Evolutionary conservation across 2,329 filamentous ascomycete species (phyloP), one percentile per base, ranked within the genome.

Genomic region (Alternaria burnsii): DNA sequence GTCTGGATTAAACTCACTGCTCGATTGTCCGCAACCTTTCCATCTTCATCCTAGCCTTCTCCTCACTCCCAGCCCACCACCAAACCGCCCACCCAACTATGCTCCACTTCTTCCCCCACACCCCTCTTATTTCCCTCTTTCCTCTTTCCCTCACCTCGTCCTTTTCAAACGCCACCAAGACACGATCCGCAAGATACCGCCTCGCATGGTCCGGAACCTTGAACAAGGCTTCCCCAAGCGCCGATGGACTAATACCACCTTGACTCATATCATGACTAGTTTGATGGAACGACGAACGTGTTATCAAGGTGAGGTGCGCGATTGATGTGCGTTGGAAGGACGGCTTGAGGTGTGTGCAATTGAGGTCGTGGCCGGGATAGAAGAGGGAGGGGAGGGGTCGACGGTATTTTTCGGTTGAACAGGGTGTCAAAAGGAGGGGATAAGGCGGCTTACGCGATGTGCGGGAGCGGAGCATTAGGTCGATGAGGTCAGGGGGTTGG

Each of bases 11-110:
- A 14, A 14, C 6, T 16, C 32, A 16, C 6, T 30, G 28, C 32
- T 36, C 14, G 12, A 6, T 36, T 11, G 12, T 24, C 43, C 60
- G 66, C 69, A 69, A 69, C 47, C 70, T 68, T 52, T 68, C 60
- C 56, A 72, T 65, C 54, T 67, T 69, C 20, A 59, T 61, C 24
- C 62, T 63, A 16, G 67, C 70, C 50, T 73, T 71, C 7, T 70
- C 69, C 28, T 70, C 69, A 30, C 66, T 64, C 8, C 64, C 63
- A 10, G 69, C 70, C 71, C 70, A 74, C 70, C 69, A 72, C 71
- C 65, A 74, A 12, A 73, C 52, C 43, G 32, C 54, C 71, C 69
- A 72, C 57, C 63, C 50, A 0, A 52, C 47, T 16, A 50, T 51
- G 11, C 43, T 44, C 69, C 68, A 74, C 11, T 56, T 12, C 32